These are phyloP conservation scores for Sicyos edulis DNA, from an alignment of 306 rosid species.

Conservation along the genomic window DNA sequence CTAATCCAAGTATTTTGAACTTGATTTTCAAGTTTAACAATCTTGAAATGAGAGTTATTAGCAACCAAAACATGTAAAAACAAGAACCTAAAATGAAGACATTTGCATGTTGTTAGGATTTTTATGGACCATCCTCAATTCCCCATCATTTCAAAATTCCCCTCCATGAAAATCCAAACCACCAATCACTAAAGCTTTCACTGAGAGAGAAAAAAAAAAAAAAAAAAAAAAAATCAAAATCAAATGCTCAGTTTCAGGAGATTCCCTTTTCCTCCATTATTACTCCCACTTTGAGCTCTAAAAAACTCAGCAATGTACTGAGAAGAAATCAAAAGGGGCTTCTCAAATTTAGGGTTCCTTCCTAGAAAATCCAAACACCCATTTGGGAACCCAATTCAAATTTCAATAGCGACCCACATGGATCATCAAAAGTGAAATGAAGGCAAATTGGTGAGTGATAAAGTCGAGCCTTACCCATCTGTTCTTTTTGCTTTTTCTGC, in stretches of 20 bases:
- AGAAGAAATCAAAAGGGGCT: constrained; percentile 1
- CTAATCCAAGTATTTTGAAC: background rate
- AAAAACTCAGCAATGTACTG: background rate
- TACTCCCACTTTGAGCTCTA: constrained; percentile 9
- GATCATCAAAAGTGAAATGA: constrained; percentile 42
- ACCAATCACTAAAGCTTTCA: background rate
- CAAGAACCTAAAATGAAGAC: constrained; percentile 11
- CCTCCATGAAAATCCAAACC: background rate
- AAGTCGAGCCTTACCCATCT: constrained; percentile 29
- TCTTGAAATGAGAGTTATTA: background rate
- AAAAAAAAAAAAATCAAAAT: background rate
- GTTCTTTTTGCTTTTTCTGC: constrained; percentile 14
- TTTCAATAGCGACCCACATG: constrained; percentile 32
- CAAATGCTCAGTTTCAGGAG: background rate
- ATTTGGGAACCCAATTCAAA: constrained; percentile 25
- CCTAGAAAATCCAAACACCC: constrained; percentile 12
- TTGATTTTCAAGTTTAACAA: background rate
- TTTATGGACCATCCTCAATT: background rate
- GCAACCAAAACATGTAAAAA: constrained; percentile 2
- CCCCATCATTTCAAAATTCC: background rate
- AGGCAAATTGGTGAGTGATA: constrained; percentile 28
- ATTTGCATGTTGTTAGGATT: constrained; percentile 17
- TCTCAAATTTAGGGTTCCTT: constrained; percentile 4
- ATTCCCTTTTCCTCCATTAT: constrained; percentile 13
- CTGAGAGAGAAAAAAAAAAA: background rate